A percentile compares a stretch with the other conserved stretches of the same genome.
phyloP scores from a whole-genome alignment of 2,329 filamentous ascomycete species.

The Xylariaceae sp. region DNA sequence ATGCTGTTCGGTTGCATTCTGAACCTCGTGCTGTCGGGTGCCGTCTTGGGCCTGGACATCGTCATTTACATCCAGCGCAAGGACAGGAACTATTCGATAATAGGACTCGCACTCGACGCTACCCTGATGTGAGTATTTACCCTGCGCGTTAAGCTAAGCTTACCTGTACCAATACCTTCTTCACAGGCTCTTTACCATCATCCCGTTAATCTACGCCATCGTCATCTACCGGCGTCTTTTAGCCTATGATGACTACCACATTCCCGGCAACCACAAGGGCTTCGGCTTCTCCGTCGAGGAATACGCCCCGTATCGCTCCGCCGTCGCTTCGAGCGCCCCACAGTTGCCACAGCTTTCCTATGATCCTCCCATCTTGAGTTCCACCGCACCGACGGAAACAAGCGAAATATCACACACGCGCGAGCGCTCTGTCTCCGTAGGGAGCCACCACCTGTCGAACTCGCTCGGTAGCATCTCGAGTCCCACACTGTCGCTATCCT shows the following conservation, averaged over 20 bases:
- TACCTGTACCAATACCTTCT: not conserved
- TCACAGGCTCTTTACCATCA: constrained; percentile 38
- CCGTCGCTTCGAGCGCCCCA: constrained; percentile 6
- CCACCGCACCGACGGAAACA: constrained; percentile 1
- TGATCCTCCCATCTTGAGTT: constrained; percentile 22
- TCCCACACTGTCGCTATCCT: constrained; percentile 15
- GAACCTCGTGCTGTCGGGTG: constrained; percentile 43
- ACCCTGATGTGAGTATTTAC: constrained; percentile 41
- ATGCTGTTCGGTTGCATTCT: constrained; percentile 48
- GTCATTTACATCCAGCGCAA: constrained; percentile 43
- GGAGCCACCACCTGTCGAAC: constrained; percentile 23
- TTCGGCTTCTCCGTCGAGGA: constrained; percentile 39
- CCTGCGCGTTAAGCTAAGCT: not conserved
- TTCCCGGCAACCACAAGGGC: constrained; percentile 45
- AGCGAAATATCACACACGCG: constrained; percentile 6
- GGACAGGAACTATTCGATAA: constrained; percentile 44
- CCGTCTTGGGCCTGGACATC: constrained; percentile 47
- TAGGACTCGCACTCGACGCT: constrained; percentile 46
- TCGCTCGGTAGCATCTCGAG: constrained; percentile 18
- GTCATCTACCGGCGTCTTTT: constrained; percentile 44
- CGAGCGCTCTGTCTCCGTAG: constrained; percentile 23
- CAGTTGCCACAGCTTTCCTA: constrained; percentile 18
- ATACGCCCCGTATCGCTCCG: constrained; percentile 27
- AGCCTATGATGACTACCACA: constrained; percentile 46
- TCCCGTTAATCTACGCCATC: constrained; percentile 43